Evolutionary conservation across 805 yeast genomes (phyloP).

Genomic region (Saccharomyces eubayanus): DNA sequence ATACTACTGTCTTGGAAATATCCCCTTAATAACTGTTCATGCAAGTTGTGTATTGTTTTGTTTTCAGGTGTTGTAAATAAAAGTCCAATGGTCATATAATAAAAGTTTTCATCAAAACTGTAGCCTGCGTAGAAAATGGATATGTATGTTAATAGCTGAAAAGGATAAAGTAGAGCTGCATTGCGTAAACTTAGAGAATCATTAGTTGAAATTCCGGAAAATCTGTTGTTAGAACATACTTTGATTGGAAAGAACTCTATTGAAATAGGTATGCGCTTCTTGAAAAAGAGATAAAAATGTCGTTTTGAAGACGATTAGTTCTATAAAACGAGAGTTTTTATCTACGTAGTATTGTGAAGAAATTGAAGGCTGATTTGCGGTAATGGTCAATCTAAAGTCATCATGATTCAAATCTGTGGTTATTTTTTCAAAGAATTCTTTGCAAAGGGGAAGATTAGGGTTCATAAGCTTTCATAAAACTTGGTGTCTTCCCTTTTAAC

Average conservation of each 20-base stretch:
- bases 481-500: neutral
- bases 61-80: conserved; percentile 33
- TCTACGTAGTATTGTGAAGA: conserved; percentile 7
- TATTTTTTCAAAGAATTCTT: conserved; percentile 11
- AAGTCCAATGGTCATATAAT: conserved; percentile 29
- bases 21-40: conserved; percentile 19
- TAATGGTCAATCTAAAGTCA: conserved; percentile 11
- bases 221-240: conserved; percentile 2
- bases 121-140: neutral
- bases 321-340: conserved; percentile 13
- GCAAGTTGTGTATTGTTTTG: conserved; percentile 28
- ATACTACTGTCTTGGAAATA: conserved; percentile 2
- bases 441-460: conserved; percentile 4
- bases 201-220: neutral
- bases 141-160: neutral
- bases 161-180: neutral
- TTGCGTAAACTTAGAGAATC: neutral
- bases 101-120: conserved; percentile 6
- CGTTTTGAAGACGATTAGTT: conserved; percentile 30
- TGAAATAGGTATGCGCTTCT: conserved; percentile 27
- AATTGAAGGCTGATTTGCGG: conserved; percentile 12
- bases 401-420: conserved; percentile 1
- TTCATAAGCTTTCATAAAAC: neutral
- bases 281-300: conserved; percentile 24
- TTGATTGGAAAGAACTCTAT: conserved; percentile 1